Conservation (phyloP, 495 filamentous ascomycete species). For the Xeromyces bisporus region DNA sequence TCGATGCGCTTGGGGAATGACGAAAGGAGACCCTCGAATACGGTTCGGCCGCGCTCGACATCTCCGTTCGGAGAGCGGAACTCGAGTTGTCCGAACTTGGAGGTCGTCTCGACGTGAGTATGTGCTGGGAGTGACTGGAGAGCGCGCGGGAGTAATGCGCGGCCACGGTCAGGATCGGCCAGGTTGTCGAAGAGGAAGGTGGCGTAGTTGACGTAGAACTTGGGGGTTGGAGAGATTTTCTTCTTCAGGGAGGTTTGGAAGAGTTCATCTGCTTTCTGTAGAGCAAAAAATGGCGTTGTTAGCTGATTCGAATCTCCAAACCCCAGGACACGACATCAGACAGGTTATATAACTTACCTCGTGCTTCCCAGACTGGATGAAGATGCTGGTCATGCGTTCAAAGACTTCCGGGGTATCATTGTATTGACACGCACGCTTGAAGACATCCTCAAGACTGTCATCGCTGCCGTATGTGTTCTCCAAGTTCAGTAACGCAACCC, state of each 20-base stretch:
- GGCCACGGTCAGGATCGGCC: conserved; percentile 52
- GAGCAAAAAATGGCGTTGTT: background rate
- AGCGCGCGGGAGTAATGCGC: conserved; percentile 68
- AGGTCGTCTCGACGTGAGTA: conserved; percentile 59
- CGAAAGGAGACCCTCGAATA: conserved; percentile 75
- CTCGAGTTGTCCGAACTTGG: conserved; percentile 79
- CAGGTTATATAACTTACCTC: too few species aligned
- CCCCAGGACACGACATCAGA: too few species aligned
- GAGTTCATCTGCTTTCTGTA: conserved; percentile 73
- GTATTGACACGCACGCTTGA: conserved; percentile 85
- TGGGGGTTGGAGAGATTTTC: conserved; percentile 57
- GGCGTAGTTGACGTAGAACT: conserved; percentile 88
- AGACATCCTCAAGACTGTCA: conserved; percentile 69
- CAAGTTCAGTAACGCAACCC: conserved; percentile 85
- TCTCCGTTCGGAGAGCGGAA: conserved; percentile 73
- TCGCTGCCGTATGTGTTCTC: conserved; percentile 82
- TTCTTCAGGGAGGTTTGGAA: conserved; percentile 77
- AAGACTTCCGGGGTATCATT: conserved; percentile 85
- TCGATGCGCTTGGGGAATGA: conserved; percentile 79
- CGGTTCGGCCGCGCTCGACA: conserved; percentile 78
- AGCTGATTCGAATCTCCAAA: too few species aligned
- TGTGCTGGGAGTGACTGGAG: conserved; percentile 60
- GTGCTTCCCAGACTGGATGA: conserved; percentile 76
- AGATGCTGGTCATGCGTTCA: conserved; percentile 79
- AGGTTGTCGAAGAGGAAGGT: conserved; percentile 67